A percentile compares a stretch with the other conserved stretches of the same genome.
These are phyloP conservation scores for Cyberlindnera suaveolens DNA, from an alignment of 805 yeast species.

Conservation along the genomic window DNA sequence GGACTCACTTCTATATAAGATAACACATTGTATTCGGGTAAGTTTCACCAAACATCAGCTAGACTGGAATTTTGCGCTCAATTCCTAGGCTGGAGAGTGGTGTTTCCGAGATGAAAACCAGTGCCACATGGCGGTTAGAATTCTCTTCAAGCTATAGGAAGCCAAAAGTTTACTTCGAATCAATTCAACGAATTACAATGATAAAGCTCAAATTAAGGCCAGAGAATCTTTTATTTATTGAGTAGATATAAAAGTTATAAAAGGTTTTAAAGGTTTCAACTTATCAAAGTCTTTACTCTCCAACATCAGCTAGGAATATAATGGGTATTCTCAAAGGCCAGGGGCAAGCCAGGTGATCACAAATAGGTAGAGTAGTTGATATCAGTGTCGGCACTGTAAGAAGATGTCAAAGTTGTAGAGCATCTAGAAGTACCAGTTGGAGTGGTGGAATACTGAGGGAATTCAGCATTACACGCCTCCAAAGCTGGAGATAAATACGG, in stretches of 20 bases:
- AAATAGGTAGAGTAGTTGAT: conserved; percentile 4
- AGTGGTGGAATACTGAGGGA: conserved; percentile 12
- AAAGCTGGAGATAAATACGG: conserved; percentile 21
- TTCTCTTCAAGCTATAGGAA: no score
- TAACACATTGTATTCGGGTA: no score
- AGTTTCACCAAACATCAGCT: no score
- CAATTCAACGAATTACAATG: no score
- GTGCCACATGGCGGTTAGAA: no score
- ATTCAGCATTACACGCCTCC: conserved; percentile 16
- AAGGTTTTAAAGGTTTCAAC: background rate
- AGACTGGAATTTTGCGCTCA: no score
- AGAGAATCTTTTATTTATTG: background rate
- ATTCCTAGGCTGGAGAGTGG: no score
- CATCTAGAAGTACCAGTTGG: conserved; percentile 28
- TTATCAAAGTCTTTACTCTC: no score
- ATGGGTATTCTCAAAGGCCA: background rate
- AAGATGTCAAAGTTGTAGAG: conserved; percentile 14
- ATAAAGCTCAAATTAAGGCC: no score
- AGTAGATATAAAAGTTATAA: background rate
- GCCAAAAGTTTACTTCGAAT: no score
- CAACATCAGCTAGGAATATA: background rate
- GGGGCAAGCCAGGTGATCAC: background rate
- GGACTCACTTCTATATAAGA: no score
- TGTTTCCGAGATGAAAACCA: no score
- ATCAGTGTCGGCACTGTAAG: conserved; percentile 5